These are phyloP conservation scores for Dendrobium huoshanense DNA, from an alignment of 106 monocot genomes.

Conservation along the genomic window DNA sequence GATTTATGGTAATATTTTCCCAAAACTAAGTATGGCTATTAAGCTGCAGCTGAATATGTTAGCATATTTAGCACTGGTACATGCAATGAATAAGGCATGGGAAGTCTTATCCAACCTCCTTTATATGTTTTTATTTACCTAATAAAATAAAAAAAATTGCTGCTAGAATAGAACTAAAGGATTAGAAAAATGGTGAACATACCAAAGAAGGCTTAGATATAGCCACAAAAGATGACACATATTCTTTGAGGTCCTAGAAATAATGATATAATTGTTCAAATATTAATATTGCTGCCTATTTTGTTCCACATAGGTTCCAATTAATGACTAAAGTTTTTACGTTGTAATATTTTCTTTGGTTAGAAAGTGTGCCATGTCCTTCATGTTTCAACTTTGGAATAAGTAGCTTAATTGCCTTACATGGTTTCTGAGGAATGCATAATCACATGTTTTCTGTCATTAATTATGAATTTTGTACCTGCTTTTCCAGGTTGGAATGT, in stretches of 20 bases:
- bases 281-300: not conserved
- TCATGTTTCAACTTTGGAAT: not conserved
- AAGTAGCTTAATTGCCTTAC: not conserved
- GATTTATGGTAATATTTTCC: no score
- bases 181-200: not conserved
- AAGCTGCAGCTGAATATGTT: no score
- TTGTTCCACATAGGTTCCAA: not conserved
- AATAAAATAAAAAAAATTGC: no score
- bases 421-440: not conserved
- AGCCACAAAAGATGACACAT: not conserved
- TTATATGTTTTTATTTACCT: no score
- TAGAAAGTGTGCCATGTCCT: no score
- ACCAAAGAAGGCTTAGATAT: not conserved
- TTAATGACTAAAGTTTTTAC: not conserved
- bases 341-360: no score
- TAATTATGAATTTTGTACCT: not conserved
- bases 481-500: conserved; percentile 89
- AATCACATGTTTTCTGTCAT: not conserved
- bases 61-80: no score
- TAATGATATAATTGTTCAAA: not conserved
- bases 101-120: no score
- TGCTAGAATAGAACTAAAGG: not conserved
- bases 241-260: not conserved
- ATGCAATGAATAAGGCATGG: no score
- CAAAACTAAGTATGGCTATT: not conserved